Percentiles rank a stretch among this genome's conserved stretches.
These are phyloP conservation scores for Leccinum imitatum DNA, from an alignment of 768 basidiomycete genomes.

Conservation along the genomic window DNA sequence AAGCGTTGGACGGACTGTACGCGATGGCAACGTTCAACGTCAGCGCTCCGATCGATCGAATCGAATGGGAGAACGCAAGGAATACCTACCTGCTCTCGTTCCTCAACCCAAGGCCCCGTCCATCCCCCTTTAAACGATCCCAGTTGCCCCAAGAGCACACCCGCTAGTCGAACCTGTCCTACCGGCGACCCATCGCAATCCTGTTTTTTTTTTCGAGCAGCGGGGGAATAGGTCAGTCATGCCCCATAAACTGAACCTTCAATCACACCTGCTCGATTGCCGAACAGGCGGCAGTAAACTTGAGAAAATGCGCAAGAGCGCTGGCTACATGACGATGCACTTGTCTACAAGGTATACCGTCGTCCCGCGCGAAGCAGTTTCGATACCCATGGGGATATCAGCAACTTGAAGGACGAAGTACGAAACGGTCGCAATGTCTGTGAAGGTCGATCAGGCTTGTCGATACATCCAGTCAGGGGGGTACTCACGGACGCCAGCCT, in stretches of 20 bases:
- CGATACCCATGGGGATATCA: too few species aligned
- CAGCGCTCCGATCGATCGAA: background rate
- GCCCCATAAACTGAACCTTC: background rate
- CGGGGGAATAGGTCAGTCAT: background rate
- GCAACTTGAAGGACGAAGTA: too few species aligned
- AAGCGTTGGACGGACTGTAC: slow-evolving; percentile 44
- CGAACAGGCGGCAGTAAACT: slow-evolving; percentile 43
- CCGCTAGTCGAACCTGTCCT: slow-evolving; percentile 45
- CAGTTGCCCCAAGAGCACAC: slow-evolving; percentile 36
- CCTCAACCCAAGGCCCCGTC: slow-evolving; percentile 48
- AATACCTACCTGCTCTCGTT: slow-evolving; percentile 43
- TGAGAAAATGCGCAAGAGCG: slow-evolving; percentile 39
- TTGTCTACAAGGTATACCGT: too few species aligned
- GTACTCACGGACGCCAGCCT: too few species aligned
- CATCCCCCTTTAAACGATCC: slow-evolving; percentile 36
- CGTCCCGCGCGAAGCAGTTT: too few species aligned
- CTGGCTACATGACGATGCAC: too few species aligned
- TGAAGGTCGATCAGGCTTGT: too few species aligned
- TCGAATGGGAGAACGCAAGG: background rate
- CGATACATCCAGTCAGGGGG: too few species aligned
- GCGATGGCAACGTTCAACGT: background rate
- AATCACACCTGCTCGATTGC: slow-evolving; percentile 38
- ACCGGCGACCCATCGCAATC: slow-evolving; percentile 41
- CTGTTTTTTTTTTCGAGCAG: slow-evolving; percentile 19
- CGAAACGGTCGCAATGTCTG: too few species aligned